phyloP scores from a whole-genome alignment of 1,284 basidiomycete genomes.

The Ganoderma multipileum region DNA sequence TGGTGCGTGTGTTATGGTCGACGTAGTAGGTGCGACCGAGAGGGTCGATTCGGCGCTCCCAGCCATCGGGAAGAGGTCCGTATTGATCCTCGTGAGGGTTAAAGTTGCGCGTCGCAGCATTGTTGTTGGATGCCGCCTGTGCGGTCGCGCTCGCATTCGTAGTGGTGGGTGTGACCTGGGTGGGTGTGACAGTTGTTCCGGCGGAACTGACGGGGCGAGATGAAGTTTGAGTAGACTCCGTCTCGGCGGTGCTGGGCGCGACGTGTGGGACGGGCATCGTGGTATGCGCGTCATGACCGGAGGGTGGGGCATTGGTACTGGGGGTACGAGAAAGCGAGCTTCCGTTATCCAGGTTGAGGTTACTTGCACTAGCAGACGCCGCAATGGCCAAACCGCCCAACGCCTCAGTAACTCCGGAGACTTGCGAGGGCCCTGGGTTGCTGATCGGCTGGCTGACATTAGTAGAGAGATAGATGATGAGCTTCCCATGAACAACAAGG shows the following conservation, averaged over 20 bases:
- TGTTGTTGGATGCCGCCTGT: slow-evolving; percentile 44
- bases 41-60: slow-evolving; percentile 93
- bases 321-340: slow-evolving; percentile 42
- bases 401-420: slow-evolving; percentile 42
- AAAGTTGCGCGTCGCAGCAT: slow-evolving; percentile 57
- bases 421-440: slow-evolving; percentile 52
- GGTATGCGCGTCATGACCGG: slow-evolving; percentile 34
- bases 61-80: slow-evolving; percentile 85
- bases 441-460: slow-evolving; percentile 62
- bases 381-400: slow-evolving; percentile 40
- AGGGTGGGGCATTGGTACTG: slow-evolving; percentile 40
- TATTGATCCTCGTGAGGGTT: slow-evolving; percentile 73
- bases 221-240: slow-evolving; percentile 32
- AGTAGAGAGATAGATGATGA: slow-evolving; percentile 82
- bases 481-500: slow-evolving; percentile 85
- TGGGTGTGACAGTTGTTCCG: slow-evolving; percentile 26
- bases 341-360: slow-evolving; percentile 42
- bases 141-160: slow-evolving; percentile 47
- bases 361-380: slow-evolving; percentile 41
- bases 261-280: slow-evolving; percentile 49
- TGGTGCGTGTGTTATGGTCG: slow-evolving; percentile 92
- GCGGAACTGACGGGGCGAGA: slow-evolving; percentile 41
- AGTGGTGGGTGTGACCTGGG: slow-evolving; percentile 34
- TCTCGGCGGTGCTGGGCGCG: slow-evolving; percentile 38
- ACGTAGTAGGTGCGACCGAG: slow-evolving; percentile 91